Conservation (phyloP, 495 filamentous ascomycete species). For the Aspergillus sclerotioniger region DNA sequence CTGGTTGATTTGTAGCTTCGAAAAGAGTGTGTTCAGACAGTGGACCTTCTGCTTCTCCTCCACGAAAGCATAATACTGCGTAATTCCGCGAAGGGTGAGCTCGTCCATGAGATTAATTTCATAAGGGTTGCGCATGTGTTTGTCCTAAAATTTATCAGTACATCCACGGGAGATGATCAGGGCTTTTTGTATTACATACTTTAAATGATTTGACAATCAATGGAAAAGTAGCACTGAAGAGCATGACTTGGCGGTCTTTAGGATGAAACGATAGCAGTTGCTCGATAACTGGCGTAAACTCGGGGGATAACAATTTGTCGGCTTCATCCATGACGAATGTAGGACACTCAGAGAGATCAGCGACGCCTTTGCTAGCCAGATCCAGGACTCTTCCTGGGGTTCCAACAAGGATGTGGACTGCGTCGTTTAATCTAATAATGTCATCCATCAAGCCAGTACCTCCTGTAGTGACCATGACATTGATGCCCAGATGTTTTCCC, state of each 20-base stretch:
- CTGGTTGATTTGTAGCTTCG: slow-evolving; percentile 98
- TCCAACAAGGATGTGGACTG: slow-evolving; percentile 96
- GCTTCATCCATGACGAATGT: slow-evolving; percentile 99
- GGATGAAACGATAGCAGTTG: slow-evolving; percentile 90
- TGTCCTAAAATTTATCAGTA: slow-evolving; percentile 55
- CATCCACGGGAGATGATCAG: neutral
- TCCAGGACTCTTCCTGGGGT: slow-evolving; percentile 95
- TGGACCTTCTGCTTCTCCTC: slow-evolving; percentile 99
- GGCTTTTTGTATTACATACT: slow-evolving; percentile 33
- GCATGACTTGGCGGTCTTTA: slow-evolving; percentile 96
- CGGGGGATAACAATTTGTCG: slow-evolving; percentile 92
- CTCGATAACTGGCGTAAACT: slow-evolving; percentile 97
- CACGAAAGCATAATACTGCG: slow-evolving; percentile 98
- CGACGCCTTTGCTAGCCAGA: slow-evolving; percentile 88
- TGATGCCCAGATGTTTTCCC: slow-evolving; percentile 92
- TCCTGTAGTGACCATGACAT: slow-evolving; percentile 98
- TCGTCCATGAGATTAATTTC: slow-evolving; percentile 99
- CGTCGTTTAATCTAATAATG: slow-evolving; percentile 88
- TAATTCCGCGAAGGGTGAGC: slow-evolving; percentile 95
- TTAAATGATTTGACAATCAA: slow-evolving; percentile 95
- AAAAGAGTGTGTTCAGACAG: slow-evolving; percentile 98
- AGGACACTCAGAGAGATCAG: slow-evolving; percentile 91
- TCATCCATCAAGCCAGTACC: slow-evolving; percentile 94
- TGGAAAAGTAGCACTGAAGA: slow-evolving; percentile 97
- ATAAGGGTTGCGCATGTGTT: slow-evolving; percentile 92